Evolutionary conservation across 75 land plant genomes (phyloP), one percentile per base, ranked within the genome.

Genomic region (Isoetes taiwanensis): DNA sequence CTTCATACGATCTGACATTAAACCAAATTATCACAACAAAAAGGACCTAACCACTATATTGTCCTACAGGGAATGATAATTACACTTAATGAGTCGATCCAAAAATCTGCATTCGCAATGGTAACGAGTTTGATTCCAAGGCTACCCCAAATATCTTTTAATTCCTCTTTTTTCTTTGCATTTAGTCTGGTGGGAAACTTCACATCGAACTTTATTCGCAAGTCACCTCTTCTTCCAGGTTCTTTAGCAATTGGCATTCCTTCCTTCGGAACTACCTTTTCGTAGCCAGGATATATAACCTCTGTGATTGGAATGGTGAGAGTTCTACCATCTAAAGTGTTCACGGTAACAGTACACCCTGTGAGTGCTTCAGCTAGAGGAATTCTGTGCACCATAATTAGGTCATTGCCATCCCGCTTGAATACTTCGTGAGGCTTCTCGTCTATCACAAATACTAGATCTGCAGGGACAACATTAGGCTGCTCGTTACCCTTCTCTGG

Each of bases 401-500:
- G 61, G 38, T 86, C 87, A 43, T 86, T 86, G 2, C 91, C 87
- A 28, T 86, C 91, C 57, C 91, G 67, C 35, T 76, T 86, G 64
- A 69, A 86, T 10, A 60, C 64, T 27, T 63, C 66, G 56, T 86
- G 91, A 0, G 87, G 87, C 68, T 75, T 86, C 72, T 86, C 91
- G 61, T 86, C 91, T 4, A 86, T 66, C 23, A 86, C 71, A 68
- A 86, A 86, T 11, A 86, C 74, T 1, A 86, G 67, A 42, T 86
- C 91, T 1, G 91, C 72, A 27, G 91, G 71, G n/a, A 83, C 56
- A 2, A 83, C 66, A 43, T 70, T 68, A 6, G 80, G 83, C 58
- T 79, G 74, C 62, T 86, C 91, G 17, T 85, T 80, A 20, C 90
- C 90, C 68, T 85, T 85, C 86, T 85, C 89, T 0, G 82, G 77